Percentiles rank a stretch among this genome's conserved stretches.
phyloP scores from a whole-genome alignment of 225 moss, liverwort and hornwort species.

The Thuidium tamariscinum region DNA sequence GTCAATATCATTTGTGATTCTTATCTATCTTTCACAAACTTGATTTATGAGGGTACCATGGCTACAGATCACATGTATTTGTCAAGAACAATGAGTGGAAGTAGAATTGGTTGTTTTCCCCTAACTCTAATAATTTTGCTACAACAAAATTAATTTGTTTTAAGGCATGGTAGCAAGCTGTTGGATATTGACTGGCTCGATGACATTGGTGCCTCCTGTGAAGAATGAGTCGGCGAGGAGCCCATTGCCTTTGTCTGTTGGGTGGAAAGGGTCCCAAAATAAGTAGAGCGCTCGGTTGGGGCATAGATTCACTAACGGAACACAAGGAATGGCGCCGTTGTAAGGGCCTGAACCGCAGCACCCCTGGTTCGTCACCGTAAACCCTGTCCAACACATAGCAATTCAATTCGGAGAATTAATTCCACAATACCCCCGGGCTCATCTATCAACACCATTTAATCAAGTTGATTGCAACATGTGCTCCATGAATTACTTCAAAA shows the following conservation, averaged over 20 bases:
- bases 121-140: neutral
- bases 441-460: no score
- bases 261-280: slow-evolving; percentile 78
- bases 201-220: slow-evolving; percentile 14
- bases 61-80: neutral
- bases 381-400: slow-evolving; percentile 18
- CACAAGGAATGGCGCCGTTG: slow-evolving; percentile 38
- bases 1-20: neutral
- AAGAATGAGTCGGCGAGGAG: slow-evolving; percentile 25
- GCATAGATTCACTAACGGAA: slow-evolving; percentile 21
- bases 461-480: no score
- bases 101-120: neutral
- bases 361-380: slow-evolving; percentile 25
- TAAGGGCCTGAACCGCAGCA: slow-evolving; percentile 59
- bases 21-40: neutral
- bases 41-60: neutral
- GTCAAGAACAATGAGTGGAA: neutral
- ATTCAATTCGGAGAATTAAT: neutral
- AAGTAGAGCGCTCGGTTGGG: slow-evolving; percentile 17
- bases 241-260: slow-evolving; percentile 41
- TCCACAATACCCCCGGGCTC: neutral
- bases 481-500: neutral
- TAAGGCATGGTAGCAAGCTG: slow-evolving; percentile 22
- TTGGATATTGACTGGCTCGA: slow-evolving; percentile 44
- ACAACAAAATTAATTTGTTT: neutral